Conservation (phyloP, 257 asterid species). For the Gentiana dahurica region DNA sequence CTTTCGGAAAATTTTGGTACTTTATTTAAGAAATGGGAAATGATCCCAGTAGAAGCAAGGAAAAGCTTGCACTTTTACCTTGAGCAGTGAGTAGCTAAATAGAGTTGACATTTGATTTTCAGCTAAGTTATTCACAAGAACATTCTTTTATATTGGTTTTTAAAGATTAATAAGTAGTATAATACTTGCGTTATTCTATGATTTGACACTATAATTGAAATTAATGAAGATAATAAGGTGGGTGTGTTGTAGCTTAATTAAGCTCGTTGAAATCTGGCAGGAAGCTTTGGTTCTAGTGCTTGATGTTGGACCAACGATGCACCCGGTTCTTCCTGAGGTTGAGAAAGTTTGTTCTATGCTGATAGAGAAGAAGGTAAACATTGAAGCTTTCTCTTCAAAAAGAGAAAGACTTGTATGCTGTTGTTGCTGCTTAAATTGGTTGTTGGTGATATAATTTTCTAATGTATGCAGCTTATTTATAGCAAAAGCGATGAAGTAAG, state of each 20-base stretch:
- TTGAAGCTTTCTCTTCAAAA: not conserved
- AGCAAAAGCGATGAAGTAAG: conserved; percentile 77
- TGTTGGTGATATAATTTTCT: conserved; percentile 1
- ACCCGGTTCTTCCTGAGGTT: conserved; percentile 59
- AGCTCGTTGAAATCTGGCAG: conserved; percentile 21
- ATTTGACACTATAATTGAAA: not conserved
- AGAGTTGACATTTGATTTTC: no score
- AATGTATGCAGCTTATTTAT: conserved; percentile 57
- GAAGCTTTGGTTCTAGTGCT: conserved; percentile 71
- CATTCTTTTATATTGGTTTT: no score
- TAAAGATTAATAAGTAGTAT: no score
- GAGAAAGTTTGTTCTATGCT: conserved; percentile 80
- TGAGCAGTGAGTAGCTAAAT: no score
- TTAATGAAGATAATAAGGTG: not conserved
- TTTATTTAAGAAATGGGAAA: no score
- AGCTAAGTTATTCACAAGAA: no score
- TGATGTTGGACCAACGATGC: conserved; percentile 95
- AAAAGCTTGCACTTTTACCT: no score
- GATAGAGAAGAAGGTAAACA: conserved; percentile 66
- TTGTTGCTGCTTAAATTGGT: not conserved
- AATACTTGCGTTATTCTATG: not conserved
- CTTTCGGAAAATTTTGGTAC: no score
- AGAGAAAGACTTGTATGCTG: not conserved
- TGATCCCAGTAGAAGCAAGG: no score
- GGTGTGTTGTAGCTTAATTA: not conserved